Evolutionary conservation across 2,329 filamentous ascomycete species (phyloP), one percentile per base, ranked within the genome.

Genomic region (Penicillium sp.): DNA sequence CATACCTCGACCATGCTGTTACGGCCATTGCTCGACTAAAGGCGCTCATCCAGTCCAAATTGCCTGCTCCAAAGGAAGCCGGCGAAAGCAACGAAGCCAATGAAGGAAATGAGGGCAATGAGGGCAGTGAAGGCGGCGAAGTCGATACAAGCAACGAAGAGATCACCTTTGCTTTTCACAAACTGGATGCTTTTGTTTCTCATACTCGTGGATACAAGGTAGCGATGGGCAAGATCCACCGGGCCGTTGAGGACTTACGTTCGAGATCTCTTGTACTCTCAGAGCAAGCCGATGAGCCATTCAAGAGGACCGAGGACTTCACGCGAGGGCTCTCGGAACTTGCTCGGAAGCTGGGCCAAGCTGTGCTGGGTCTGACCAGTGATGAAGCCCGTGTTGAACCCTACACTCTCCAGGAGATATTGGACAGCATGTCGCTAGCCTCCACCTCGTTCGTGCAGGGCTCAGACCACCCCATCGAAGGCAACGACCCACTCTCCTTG

Each of bases 131-230:
- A 23, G n/a, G 20, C 9, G 22, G 90, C 20, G 84, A 88, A 23
- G 86, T 23, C 14, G n/a, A 90, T 22, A 84, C 37, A 40, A 40
- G 18, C 27, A 51, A 90, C 20, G 85, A 88, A 25, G 86, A 90
- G 61, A 83, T 82, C 11, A 77, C 86, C 57, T 82, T 88, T 64
- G 88, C 96, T 63, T 73, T 83, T 27, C 86, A 85, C 66, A 89
- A 88, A 70, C 79, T 88, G 1, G 91, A 96, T 56, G 73, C 81
- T 15, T 83, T 92, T 52, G 83, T 92, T 56, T 85, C 84, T 14
- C 87, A 92, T 67, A 89, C 89, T 7, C 85, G 92, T 57, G 92
- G 89, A 69, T 84, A 88, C 53, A 96, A 96, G 79, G 89, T 96
- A 31, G 82, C 93, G 47, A 85, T 89, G 46, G 85, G 87, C 53